A percentile compares a stretch with the other conserved stretches of the same genome.
Conservation (phyloP, 1,139 yeast genomes). For the Taphrina wiesneri region DNA sequence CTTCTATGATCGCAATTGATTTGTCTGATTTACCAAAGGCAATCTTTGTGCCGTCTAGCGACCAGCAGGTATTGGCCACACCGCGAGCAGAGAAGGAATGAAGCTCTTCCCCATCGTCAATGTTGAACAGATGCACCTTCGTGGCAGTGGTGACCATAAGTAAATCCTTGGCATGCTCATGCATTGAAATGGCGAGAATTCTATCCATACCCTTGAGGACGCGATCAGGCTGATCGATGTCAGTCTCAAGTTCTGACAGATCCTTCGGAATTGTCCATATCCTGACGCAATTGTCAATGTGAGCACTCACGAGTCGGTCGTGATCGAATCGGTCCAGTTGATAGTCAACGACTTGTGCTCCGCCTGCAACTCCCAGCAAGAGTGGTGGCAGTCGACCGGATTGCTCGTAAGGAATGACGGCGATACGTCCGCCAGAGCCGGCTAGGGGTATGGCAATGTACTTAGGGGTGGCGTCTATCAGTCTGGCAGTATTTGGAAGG, state of each 20-base stretch:
- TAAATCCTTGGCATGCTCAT: slow-evolving; percentile 12
- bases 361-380: slow-evolving; percentile 15
- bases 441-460: slow-evolving; percentile 22
- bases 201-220: slow-evolving; percentile 22
- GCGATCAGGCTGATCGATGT: slow-evolving; percentile 21
- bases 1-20: slow-evolving; percentile 15
- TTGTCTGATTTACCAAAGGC: slow-evolving; percentile 31
- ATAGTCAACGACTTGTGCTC: slow-evolving; percentile 28
- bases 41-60: slow-evolving; percentile 24
- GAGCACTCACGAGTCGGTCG: slow-evolving; percentile 27
- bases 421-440: slow-evolving; percentile 30
- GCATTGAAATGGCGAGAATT: slow-evolving; percentile 14
- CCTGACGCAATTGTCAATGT: slow-evolving; percentile 14
- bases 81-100: background rate
- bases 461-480: slow-evolving; percentile 23
- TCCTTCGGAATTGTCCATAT: slow-evolving; percentile 26
- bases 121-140: slow-evolving; percentile 10
- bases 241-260: slow-evolving; percentile 11
- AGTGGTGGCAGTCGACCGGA: slow-evolving; percentile 29
- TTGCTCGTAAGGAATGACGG: background rate
- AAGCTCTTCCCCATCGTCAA: slow-evolving; percentile 10
- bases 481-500: slow-evolving; percentile 25
- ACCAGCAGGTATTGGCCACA: slow-evolving; percentile 23
- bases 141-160: slow-evolving; percentile 25
- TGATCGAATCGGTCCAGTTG: slow-evolving; percentile 18